Conservation (phyloP, 2,329 filamentous ascomycete genomes). For the Grosmannia clavigera region DNA sequence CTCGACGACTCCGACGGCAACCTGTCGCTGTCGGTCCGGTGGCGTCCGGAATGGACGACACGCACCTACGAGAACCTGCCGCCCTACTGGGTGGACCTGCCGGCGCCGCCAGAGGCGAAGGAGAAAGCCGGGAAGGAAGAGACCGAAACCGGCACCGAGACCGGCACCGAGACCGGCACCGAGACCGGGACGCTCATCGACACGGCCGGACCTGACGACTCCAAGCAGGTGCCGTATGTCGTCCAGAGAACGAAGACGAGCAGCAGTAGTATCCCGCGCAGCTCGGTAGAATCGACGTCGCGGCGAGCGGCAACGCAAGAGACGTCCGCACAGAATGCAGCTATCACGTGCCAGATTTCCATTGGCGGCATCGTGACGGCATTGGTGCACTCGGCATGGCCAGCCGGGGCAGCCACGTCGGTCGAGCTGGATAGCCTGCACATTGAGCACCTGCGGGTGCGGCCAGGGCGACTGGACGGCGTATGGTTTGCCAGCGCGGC, state of each 20-base stretch:
- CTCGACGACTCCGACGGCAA: slow-evolving; percentile 49
- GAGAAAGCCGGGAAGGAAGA: slow-evolving; percentile 1
- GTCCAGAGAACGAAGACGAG: background rate
- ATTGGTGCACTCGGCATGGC: slow-evolving; percentile 24
- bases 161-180: background rate
- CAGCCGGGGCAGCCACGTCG: background rate
- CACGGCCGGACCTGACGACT: background rate
- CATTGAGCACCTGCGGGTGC: slow-evolving; percentile 33
- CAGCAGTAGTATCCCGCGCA: slow-evolving; percentile 13
- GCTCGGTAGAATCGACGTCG: slow-evolving; percentile 15
- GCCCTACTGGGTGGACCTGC: slow-evolving; percentile 45
- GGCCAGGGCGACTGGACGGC: slow-evolving; percentile 22
- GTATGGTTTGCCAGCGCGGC: slow-evolving; percentile 45
- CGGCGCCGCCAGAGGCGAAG: slow-evolving; percentile 16
- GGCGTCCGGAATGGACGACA: slow-evolving; percentile 41
- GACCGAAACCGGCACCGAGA: background rate
- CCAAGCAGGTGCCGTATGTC: background rate
- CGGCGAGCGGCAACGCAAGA: slow-evolving; percentile 15
- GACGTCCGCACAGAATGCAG: slow-evolving; percentile 8
- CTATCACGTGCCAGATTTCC: slow-evolving; percentile 37
- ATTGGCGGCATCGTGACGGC: slow-evolving; percentile 33
- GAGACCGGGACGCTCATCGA: background rate
- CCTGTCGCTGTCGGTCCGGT: slow-evolving; percentile 43
- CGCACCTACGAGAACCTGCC: slow-evolving; percentile 39
- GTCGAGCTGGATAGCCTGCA: slow-evolving; percentile 26